Base-by-base conservation (phyloP, 2,329 filamentous ascomycete species). In the Diaporthe velutina region DNA sequence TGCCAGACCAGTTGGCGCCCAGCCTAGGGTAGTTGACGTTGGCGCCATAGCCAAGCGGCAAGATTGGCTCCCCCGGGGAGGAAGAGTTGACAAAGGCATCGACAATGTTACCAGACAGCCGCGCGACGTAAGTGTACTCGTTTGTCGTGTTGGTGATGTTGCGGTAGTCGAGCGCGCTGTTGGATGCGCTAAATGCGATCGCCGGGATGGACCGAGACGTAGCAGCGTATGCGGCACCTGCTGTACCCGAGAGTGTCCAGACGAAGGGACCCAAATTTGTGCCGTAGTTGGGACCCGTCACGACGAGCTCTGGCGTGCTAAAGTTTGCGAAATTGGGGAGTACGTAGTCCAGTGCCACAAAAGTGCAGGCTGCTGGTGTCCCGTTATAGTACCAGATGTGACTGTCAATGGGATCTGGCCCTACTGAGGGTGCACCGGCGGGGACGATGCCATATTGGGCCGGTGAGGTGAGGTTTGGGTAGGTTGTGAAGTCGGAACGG, bases 301-400 rank as follows among this genome's bases (percentile, higher is more conserved):
- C 79, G 28, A 91, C 84, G 3, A 91, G 83, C 71, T 91, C 89
- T 0, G 88, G 88, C 2, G 84, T 83, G n/a, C 79, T 83, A 78
- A 88, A 85, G 78, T 86, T 83, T 76, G 84, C 85, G 78, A 85
- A 88, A 19, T 79, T 81, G 1, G 89, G 88, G 22, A 91, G 82
- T 12, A 91, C 87, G 58, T 88, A 90, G 82, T 91, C 88, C 8
- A 91, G 84, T 2, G 86, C 89, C 7, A 91, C 87, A 74, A 90
- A 88, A 1, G 88, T 88, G 77, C 87, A 89, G 0, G 89, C 86
- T 0, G 88, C 88, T 0, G 90, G 88, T 0, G 89, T 91, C 30
- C 89, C 89, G 71, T 91, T 89, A 81, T 90, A 91, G 79, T 91
- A 91, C 88, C 88, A 91, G 76, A 91, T 89, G 75, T 89, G 85